A percentile compares a stretch with the other conserved stretches of the same genome.
phyloP scores from a whole-genome alignment of 1,139 yeast species.

The Williopsis jadinii region DNA sequence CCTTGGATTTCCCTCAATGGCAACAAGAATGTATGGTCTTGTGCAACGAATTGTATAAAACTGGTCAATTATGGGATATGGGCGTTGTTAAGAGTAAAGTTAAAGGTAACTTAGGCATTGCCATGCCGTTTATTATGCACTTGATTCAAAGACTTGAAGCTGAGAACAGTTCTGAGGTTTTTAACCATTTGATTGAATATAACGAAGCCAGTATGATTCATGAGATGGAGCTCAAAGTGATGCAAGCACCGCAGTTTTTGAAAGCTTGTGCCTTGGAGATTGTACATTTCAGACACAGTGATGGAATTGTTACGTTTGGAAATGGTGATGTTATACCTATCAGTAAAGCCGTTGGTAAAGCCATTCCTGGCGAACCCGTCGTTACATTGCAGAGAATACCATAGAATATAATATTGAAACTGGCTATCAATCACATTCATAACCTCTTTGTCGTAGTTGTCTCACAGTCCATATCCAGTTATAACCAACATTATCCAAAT shows the following conservation, averaged over 20 bases:
- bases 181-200: constrained; percentile 80
- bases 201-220: constrained; percentile 67
- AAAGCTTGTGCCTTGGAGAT: constrained; percentile 52
- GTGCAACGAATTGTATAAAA: constrained; percentile 72
- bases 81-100: constrained; percentile 53
- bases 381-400: neutral
- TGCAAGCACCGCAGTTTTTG: constrained; percentile 61
- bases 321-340: constrained; percentile 53
- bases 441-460: constrained; percentile 50
- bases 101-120: constrained; percentile 78
- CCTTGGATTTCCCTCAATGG: constrained; percentile 93
- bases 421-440: constrained; percentile 11
- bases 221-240: constrained; percentile 45
- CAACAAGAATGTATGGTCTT: constrained; percentile 82
- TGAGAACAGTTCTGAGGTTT: constrained; percentile 69
- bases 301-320: constrained; percentile 54
- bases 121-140: constrained; percentile 92
- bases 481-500: constrained; percentile 55
- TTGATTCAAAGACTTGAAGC: constrained; percentile 70
- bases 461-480: constrained; percentile 84
- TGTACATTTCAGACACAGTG: constrained; percentile 53
- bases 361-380: constrained; percentile 1
- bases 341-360: neutral
- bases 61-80: constrained; percentile 53
- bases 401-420: neutral